Conservation (phyloP, 129 eudicot species). For the Mikania micrantha region DNA sequence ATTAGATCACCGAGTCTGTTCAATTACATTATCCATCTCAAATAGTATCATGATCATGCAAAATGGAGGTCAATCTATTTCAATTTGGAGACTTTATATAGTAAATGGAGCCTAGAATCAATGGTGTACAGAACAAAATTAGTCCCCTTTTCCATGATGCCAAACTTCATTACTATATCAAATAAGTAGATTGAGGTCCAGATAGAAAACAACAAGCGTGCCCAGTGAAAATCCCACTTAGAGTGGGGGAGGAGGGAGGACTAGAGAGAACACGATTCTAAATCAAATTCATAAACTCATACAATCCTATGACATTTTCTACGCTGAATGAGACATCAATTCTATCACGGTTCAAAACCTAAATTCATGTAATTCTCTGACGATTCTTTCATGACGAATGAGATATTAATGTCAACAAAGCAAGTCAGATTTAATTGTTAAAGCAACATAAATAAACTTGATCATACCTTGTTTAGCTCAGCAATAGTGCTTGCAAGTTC, state of each 20-base stretch:
- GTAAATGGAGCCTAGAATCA: neutral
- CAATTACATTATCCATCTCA: neutral
- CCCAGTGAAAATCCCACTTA: no score
- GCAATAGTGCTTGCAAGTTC: slow-evolving; percentile 44
- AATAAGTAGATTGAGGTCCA: neutral
- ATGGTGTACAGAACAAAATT: neutral
- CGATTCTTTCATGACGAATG: neutral
- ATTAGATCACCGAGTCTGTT: neutral
- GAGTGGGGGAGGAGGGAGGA: no score
- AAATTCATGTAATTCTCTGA: slow-evolving; percentile 1
- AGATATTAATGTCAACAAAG: neutral
- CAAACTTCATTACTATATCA: neutral
- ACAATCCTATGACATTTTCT: no score
- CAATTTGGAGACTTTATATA: neutral
- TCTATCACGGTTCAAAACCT: neutral
- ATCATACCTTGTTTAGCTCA: slow-evolving; percentile 69
- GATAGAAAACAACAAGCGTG: neutral
- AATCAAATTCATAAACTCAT: no score
- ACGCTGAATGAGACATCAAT: no score
- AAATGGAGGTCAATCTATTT: neutral
- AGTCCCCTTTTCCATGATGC: neutral
- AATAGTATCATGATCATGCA: neutral
- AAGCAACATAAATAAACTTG: neutral
- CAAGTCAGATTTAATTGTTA: neutral
- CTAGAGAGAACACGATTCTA: no score